Evolutionary conservation across 495 filamentous ascomycete species (phyloP).

Genomic region (Penicillium simplicissimum): DNA sequence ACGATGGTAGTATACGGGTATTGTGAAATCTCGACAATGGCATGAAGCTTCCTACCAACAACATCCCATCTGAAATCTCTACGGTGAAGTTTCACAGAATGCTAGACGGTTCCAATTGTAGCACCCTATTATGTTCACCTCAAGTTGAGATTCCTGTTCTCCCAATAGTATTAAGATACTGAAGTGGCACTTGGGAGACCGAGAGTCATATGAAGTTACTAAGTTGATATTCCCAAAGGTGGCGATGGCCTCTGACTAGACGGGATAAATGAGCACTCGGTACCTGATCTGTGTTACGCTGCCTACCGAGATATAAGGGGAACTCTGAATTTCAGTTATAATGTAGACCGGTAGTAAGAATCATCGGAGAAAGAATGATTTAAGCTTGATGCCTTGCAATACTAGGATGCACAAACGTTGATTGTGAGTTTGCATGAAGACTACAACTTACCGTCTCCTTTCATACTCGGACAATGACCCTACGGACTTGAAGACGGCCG

Average conservation of each 20-base stretch:
- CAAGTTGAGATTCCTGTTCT: background rate
- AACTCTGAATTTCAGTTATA: conserved; percentile 14
- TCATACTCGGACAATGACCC: too few relatives aligned
- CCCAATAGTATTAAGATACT: conserved; percentile 11
- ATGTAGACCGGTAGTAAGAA: conserved; percentile 14
- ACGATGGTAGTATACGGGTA: background rate
- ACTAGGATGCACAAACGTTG: background rate
- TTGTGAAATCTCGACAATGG: background rate
- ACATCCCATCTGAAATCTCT: background rate
- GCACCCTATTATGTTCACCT: background rate
- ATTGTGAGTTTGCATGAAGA: too few relatives aligned
- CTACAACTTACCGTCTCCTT: too few relatives aligned
- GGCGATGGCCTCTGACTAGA: background rate
- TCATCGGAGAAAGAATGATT: conserved; percentile 17
- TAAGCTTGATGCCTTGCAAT: background rate
- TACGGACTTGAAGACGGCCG: too few relatives aligned
- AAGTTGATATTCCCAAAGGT: background rate
- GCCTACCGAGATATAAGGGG: conserved; percentile 12
- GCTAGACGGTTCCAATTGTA: background rate
- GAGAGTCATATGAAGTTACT: background rate
- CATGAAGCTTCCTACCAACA: background rate
- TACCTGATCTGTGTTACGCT: conserved; percentile 31
- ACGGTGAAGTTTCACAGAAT: background rate
- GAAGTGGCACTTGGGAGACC: background rate
- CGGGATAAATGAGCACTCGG: conserved; percentile 6